Evolutionary conservation across 176 grass and related monocot species (phyloP).

Genomic region (Alloteropsis semialata): DNA sequence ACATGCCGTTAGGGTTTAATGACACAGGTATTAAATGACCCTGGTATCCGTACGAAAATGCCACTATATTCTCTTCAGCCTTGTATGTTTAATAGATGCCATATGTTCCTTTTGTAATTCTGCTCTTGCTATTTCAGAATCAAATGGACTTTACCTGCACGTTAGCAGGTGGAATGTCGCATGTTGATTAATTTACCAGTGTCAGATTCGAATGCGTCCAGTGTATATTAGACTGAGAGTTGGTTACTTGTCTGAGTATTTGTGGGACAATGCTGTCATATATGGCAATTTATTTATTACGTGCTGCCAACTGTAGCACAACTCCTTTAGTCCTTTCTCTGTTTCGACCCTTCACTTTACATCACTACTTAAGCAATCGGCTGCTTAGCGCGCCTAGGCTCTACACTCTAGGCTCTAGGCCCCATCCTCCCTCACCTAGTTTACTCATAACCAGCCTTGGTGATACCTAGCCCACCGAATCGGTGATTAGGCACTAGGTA

Average conservation of each 20-base stretch:
- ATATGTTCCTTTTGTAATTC: neutral
- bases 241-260: neutral
- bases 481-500: neutral
- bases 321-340: neutral
- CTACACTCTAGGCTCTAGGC: neutral
- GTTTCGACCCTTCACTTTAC: neutral
- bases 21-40: neutral
- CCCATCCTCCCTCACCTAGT: neutral
- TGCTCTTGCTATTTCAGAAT: neutral
- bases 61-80: neutral
- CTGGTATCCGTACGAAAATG: neutral
- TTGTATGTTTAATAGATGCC: neutral
- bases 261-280: neutral
- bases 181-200: neutral
- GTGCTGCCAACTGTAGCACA: neutral
- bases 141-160: neutral
- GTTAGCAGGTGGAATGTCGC: neutral
- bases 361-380: neutral
- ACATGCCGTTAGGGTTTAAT: conserved; percentile 34
- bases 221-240: neutral
- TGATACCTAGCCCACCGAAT: neutral
- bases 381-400: neutral
- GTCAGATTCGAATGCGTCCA: neutral
- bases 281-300: neutral
- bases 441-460: neutral